phyloP scores from a whole-genome alignment of 1,284 basidiomycete species.

The Boletellus deceptivus region DNA sequence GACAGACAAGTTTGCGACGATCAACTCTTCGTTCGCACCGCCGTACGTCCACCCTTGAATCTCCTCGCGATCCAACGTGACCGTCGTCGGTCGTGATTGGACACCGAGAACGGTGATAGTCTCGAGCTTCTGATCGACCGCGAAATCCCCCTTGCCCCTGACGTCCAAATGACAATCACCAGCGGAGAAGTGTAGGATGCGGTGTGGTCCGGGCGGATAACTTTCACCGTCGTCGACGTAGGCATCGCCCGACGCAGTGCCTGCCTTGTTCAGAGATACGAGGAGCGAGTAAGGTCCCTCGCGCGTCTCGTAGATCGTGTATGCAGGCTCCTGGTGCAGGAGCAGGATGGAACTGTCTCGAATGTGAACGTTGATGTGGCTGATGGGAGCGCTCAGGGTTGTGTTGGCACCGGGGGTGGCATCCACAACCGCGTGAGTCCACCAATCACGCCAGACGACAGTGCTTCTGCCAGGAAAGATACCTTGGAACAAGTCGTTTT shows the following conservation, averaged over 20 bases:
- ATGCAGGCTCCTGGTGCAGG: slow-evolving; percentile 45
- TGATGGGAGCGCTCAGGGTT: slow-evolving; percentile 51
- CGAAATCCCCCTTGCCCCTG: slow-evolving; percentile 41
- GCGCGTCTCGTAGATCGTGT: slow-evolving; percentile 51
- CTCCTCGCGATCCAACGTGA: slow-evolving; percentile 33
- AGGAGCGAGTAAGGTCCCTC: slow-evolving; percentile 46
- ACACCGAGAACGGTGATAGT: slow-evolving; percentile 52
- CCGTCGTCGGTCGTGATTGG: slow-evolving; percentile 34
- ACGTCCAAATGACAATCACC: slow-evolving; percentile 36
- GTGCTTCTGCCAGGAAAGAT: slow-evolving; percentile 62
- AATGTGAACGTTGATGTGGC: slow-evolving; percentile 69
- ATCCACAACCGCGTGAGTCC: slow-evolving; percentile 56
- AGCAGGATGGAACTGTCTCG: slow-evolving; percentile 48
- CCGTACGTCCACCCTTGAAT: slow-evolving; percentile 38
- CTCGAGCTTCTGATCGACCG: slow-evolving; percentile 41
- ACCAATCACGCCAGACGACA: slow-evolving; percentile 74
- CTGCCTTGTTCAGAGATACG: slow-evolving; percentile 42
- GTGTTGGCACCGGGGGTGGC: slow-evolving; percentile 36
- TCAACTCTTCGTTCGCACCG: slow-evolving; percentile 33
- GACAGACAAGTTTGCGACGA: slow-evolving; percentile 29
- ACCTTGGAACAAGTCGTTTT: slow-evolving; percentile 33
- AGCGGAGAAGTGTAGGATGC: slow-evolving; percentile 42
- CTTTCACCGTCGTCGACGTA: slow-evolving; percentile 59
- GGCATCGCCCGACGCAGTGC: slow-evolving; percentile 45
- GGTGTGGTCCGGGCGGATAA: slow-evolving; percentile 49